Evolutionary conservation across 164 flowering plant genomes (phyloP).

Genomic region (Houttuynia cordata): DNA sequence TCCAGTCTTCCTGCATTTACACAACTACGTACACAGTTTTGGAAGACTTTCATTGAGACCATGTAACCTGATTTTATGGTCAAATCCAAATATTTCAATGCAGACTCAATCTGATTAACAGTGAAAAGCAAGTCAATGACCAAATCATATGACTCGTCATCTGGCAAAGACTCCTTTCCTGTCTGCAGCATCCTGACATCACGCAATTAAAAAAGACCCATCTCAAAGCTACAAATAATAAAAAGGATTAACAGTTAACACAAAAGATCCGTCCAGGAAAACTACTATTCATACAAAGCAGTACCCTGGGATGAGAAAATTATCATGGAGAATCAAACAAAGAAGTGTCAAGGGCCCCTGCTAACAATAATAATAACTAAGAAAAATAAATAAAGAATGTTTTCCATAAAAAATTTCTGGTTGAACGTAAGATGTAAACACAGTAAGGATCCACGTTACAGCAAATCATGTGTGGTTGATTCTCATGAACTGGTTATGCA

Average conservation of each 20-base stretch:
- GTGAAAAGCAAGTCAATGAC: conserved; percentile 51
- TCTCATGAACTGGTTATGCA: no score
- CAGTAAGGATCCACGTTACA: no score
- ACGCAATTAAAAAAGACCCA: conserved; percentile 16
- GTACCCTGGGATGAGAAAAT: no score
- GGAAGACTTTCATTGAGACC: conserved; percentile 49
- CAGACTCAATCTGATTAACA: conserved; percentile 47
- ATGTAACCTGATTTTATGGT: conserved; percentile 56
- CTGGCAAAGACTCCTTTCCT: conserved; percentile 64
- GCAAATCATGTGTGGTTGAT: no score
- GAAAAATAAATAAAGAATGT: no score
- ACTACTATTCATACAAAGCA: no score
- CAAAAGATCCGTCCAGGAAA: background rate
- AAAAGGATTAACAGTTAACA: background rate
- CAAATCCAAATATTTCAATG: conserved; percentile 64
- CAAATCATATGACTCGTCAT: conserved; percentile 71
- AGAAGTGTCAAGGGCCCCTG: no score
- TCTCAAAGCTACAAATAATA: conserved; percentile 8
- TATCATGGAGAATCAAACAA: no score
- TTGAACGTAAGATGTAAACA: no score
- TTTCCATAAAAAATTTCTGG: no score
- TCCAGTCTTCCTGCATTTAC: conserved; percentile 54
- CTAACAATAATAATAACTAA: no score
- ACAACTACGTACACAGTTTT: conserved; percentile 52
- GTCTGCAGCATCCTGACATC: conserved; percentile 74